Conservation (phyloP, 495 filamentous ascomycete genomes). For the Cercophora sp. region DNA sequence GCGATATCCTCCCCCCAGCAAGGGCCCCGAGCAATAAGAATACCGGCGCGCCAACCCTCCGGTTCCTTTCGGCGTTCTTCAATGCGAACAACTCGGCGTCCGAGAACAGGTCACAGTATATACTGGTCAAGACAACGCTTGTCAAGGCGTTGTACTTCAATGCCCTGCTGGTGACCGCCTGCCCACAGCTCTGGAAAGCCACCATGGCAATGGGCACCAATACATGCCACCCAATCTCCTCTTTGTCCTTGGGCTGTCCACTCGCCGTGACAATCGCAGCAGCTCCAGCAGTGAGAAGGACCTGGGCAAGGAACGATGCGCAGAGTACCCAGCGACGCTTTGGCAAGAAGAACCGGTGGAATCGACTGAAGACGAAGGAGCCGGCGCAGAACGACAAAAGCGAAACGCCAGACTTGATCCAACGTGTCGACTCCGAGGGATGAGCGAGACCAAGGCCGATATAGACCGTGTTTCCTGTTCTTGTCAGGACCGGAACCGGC, state of each 20-base stretch:
- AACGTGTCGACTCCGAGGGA: conserved; percentile 51
- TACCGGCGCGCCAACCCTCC: conserved; percentile 53
- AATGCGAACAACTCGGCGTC: conserved; percentile 52
- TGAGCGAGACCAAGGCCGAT: conserved; percentile 61
- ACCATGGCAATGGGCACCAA: conserved; percentile 59
- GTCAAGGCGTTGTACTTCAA: conserved; percentile 59
- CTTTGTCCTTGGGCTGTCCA: conserved; percentile 30
- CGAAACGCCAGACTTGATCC: conserved; percentile 63
- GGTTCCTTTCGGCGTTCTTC: conserved; percentile 55
- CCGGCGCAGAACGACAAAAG: conserved; percentile 65
- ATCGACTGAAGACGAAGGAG: conserved; percentile 58
- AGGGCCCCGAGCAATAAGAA: conserved; percentile 58
- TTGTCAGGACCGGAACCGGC: background rate
- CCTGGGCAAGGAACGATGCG: conserved; percentile 56
- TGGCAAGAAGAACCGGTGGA: conserved; percentile 55
- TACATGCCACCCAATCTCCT: conserved; percentile 52
- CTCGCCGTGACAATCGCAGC: conserved; percentile 54
- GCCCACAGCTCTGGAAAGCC: conserved; percentile 67
- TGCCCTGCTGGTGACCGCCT: conserved; percentile 64
- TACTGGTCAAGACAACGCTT: conserved; percentile 67
- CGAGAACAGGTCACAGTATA: conserved; percentile 68
- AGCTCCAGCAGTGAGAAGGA: conserved; percentile 48
- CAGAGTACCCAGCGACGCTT: conserved; percentile 60
- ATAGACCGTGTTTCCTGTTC: conserved; percentile 64
- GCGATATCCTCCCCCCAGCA: conserved; percentile 54